Base-by-base conservation (phyloP, 768 basidiomycete genomes). In the Rhizopogon vinicolor region DNA sequence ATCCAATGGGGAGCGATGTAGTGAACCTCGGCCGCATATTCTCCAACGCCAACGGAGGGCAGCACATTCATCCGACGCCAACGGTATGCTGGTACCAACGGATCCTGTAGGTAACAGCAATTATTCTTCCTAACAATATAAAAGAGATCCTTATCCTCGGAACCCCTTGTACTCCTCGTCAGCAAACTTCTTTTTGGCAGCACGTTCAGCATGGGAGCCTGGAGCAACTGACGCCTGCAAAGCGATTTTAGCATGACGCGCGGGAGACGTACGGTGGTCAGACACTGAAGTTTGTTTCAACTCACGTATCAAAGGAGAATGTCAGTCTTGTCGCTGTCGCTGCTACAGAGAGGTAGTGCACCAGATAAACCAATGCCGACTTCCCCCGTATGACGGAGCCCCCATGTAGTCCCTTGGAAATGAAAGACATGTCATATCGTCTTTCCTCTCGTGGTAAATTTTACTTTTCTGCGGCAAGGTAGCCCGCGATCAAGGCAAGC, bases 211-310 rank as follows among this genome's bases (percentile, higher is more conserved):
- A 5, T 33, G 25, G 25, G 25, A 33, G 35, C 12, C 35, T 37
- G 88, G 89, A n/a, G 90, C 81, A 16, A 87, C 87, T 7, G 86
- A 86, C 5, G 79, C 74, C 78, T 85, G 61, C 6, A 7, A 53
- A 48, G 19, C 43, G 18, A 51, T 51, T 39, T 25, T 41, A 18
- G 9, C 29, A 41, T 25, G 46, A 41, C 41, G 41, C 37, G 39
- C 52, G 16, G 41, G 31, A 14, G 37, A 18, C 22, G 40, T 42
- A 49, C 25, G 22, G 3, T 6, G 7, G 25, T 25, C 25, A 25
- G 25, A 25, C 25, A 5, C 25, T 25, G 19, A 28, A 4, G 13
- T 31, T 8, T 7, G 7, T n/a, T n/a, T 18, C 5, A n/a, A 43
- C 44, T 16, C 43, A 64, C 76, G 60, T 80, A 75, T 57, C 77